phyloP scores from a whole-genome alignment of 2,329 filamentous ascomycete genomes.

The Ilyonectria sp. region DNA sequence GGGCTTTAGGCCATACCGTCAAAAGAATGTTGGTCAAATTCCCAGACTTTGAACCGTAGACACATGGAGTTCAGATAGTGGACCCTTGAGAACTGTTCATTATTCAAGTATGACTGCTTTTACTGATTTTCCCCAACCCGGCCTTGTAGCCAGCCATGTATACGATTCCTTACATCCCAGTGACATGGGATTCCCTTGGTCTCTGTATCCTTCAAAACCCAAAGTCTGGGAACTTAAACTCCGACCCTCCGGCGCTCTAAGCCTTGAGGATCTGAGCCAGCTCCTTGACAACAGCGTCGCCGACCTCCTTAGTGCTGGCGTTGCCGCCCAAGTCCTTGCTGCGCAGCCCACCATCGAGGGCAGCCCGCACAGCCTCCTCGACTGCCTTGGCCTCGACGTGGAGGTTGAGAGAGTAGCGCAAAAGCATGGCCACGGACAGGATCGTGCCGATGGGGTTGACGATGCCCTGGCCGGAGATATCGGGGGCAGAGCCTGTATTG shows the following conservation, averaged over 20 bases:
- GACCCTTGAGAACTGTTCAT: background rate
- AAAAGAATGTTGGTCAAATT: background rate
- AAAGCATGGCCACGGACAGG: constrained; percentile 94
- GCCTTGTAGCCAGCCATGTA: constrained; percentile 3
- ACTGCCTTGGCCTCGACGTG: constrained; percentile 83
- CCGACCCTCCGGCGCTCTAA: constrained; percentile 20
- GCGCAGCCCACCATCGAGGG: constrained; percentile 83
- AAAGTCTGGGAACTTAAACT: constrained; percentile 5
- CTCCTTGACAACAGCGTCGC: constrained; percentile 83
- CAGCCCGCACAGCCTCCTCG: constrained; percentile 84
- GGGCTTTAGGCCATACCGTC: background rate
- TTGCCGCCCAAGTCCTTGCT: constrained; percentile 90
- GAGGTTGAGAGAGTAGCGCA: constrained; percentile 90
- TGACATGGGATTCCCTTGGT: constrained; percentile 3
- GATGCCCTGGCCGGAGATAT: constrained; percentile 92
- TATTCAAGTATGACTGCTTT: background rate
- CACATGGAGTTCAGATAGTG: background rate
- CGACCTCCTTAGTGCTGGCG: constrained; percentile 78
- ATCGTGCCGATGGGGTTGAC: constrained; percentile 93
- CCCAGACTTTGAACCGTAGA: background rate
- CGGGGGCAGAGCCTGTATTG: constrained; percentile 42
- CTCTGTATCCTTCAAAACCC: constrained; percentile 6
- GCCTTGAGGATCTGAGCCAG: constrained; percentile 77
- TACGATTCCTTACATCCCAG: background rate
- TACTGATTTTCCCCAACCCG: background rate